Percentiles rank a stretch among this genome's conserved stretches.
phyloP scores from a whole-genome alignment of 495 filamentous ascomycete species.

The Chaetomium tenue region DNA sequence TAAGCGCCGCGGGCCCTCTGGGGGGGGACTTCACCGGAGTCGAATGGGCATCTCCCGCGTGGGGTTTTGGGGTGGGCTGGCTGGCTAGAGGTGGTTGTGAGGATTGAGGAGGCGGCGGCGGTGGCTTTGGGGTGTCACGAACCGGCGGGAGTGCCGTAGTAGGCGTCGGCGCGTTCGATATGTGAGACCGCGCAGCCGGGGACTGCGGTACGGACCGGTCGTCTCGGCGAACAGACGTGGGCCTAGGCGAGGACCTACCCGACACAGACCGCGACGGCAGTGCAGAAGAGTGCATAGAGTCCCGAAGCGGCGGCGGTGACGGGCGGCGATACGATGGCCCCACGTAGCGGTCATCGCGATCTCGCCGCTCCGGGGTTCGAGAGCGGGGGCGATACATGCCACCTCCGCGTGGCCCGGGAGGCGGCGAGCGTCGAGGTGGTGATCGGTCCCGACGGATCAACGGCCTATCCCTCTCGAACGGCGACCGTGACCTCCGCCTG shows the following conservation, averaged over 20 bases:
- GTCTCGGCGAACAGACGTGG: conserved; percentile 41
- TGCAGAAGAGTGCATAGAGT: conserved; percentile 44
- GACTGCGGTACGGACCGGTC: conserved; percentile 45
- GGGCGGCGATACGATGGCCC: conserved; percentile 39
- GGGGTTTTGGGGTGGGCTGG: conserved; percentile 19
- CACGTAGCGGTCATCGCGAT: conserved; percentile 45
- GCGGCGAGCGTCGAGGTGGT: conserved; percentile 42
- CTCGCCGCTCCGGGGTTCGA: conserved; percentile 46
- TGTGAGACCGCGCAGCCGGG: conserved; percentile 32
- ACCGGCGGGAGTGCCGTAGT: conserved; percentile 29
- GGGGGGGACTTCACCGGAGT: conserved; percentile 42
- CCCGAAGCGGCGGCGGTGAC: conserved; percentile 43
- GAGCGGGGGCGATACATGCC: conserved; percentile 45
- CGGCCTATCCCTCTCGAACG: conserved; percentile 45
- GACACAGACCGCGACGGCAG: conserved; percentile 47
- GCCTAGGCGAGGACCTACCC: conserved; percentile 45
- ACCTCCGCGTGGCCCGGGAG: conserved; percentile 33
- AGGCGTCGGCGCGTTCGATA: conserved; percentile 27
- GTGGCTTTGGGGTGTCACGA: conserved; percentile 34
- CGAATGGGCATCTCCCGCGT: conserved; percentile 30
- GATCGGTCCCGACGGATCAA: conserved; percentile 39
- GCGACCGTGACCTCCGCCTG: conserved; percentile 49
- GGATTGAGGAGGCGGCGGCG: conserved; percentile 25
- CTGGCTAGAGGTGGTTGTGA: conserved; percentile 7
- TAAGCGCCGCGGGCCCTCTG: conserved; percentile 47